Evolutionary conservation across 257 asterid species (phyloP).

Genomic region (Gentiana straminea): DNA sequence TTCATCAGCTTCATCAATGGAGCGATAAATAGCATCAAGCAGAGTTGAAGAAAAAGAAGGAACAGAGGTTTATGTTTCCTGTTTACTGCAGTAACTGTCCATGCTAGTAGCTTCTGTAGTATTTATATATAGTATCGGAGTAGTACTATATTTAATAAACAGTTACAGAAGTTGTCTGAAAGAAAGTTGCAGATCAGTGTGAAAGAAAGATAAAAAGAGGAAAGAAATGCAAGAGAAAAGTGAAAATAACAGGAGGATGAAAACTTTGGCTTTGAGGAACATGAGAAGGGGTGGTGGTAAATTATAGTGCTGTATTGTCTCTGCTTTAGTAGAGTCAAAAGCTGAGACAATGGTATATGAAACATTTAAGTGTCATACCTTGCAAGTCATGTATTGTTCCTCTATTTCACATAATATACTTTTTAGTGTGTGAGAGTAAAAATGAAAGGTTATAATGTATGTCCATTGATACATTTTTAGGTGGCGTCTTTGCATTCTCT

Average conservation of each 20-base stretch:
- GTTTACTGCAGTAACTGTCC: conserved; percentile 23
- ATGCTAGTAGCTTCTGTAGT: conserved; percentile 17
- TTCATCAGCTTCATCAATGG: conserved; percentile 49
- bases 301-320: conserved; percentile 18
- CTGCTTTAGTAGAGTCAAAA: conserved; percentile 39
- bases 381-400: background rate
- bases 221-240: conserved; percentile 1
- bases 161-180: background rate
- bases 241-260: background rate
- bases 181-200: background rate
- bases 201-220: background rate
- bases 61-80: conserved; percentile 12
- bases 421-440: no score
- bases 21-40: conserved; percentile 68
- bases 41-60: conserved; percentile 76
- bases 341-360: conserved; percentile 26
- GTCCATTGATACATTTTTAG: conserved; percentile 25
- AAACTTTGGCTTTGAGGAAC: conserved; percentile 7
- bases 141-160: background rate
- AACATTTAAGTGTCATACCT: conserved; percentile 19
- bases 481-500: background rate
- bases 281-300: conserved; percentile 17
- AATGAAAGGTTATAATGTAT: no score
- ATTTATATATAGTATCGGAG: background rate
- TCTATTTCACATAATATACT: background rate